Conservation (phyloP, 2,329 filamentous ascomycete species). For the Aureobasidium mangrovei region DNA sequence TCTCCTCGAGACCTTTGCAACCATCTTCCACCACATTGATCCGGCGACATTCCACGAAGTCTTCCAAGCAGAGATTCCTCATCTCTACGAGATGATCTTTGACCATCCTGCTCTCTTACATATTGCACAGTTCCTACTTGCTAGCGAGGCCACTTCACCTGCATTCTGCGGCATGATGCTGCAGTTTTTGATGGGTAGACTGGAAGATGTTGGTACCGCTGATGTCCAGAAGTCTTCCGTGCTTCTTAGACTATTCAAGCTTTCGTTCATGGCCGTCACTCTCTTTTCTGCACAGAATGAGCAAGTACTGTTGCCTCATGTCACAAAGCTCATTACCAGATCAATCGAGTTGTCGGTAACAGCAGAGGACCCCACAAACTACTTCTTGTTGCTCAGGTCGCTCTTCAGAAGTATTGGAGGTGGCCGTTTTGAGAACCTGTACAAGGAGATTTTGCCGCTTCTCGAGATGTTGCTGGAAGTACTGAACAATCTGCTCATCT, state of each 20-base stretch:
- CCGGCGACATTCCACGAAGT: constrained; percentile 98
- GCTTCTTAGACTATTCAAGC: constrained; percentile 84
- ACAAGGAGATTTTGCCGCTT: constrained; percentile 93
- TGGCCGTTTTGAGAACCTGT: constrained; percentile 92
- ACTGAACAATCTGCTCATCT: constrained; percentile 85
- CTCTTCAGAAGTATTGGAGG: constrained; percentile 95
- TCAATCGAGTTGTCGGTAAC: constrained; percentile 94
- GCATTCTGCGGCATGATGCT: constrained; percentile 98
- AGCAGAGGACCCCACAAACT: constrained; percentile 97
- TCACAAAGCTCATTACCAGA: constrained; percentile 93
- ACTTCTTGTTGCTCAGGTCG: constrained; percentile 85
- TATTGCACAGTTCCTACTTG: constrained; percentile 94
- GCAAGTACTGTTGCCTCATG: constrained; percentile 86
- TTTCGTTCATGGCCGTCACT: constrained; percentile 98
- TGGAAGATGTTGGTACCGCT: constrained; percentile 86
- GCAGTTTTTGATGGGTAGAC: constrained; percentile 93
- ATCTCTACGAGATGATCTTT: constrained; percentile 95
- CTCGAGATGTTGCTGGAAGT: constrained; percentile 97
- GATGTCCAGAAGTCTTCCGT: constrained; percentile 92
- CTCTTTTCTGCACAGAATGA: constrained; percentile 93
- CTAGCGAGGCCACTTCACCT: constrained; percentile 95
- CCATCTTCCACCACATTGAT: constrained; percentile 96
- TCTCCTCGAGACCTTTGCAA: constrained; percentile 91
- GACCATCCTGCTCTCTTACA: constrained; percentile 90
- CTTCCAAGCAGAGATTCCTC: constrained; percentile 93